Percentiles rank a stretch among this genome's conserved stretches.
Evolutionary conservation across 202 grass and related monocot genomes (phyloP).

Genomic region (Musa balbisiana): DNA sequence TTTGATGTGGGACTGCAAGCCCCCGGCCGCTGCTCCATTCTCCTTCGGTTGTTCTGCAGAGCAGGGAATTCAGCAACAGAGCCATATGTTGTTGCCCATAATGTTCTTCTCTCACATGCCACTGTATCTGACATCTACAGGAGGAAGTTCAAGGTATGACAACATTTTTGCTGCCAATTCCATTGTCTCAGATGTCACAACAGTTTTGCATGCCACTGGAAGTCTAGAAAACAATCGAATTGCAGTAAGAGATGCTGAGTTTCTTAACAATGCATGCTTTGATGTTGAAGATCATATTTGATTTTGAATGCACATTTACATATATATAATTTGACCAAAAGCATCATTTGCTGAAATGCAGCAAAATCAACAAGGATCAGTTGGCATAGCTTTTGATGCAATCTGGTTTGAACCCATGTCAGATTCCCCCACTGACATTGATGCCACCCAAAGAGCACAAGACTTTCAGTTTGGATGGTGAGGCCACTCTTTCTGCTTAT

Average conservation of each 20-base stretch:
- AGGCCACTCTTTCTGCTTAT: background rate
- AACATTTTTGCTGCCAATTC: background rate
- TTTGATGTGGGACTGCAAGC: conserved; percentile 81
- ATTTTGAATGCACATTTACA: background rate
- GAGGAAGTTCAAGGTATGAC: conserved; percentile 48
- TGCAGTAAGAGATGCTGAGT: too few relatives aligned
- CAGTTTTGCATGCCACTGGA: too few relatives aligned
- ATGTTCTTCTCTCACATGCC: conserved; percentile 67
- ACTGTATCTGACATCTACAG: conserved; percentile 41
- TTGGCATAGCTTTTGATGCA: conserved; percentile 90
- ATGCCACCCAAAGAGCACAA: conserved; percentile 68
- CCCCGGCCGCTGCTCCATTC: conserved; percentile 64
- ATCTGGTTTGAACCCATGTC: conserved; percentile 83
- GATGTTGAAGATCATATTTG: too few relatives aligned
- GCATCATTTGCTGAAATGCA: background rate
- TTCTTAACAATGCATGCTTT: too few relatives aligned
- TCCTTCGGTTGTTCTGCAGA: conserved; percentile 63
- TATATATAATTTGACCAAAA: background rate
- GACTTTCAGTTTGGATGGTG: conserved; percentile 96
- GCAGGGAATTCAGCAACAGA: conserved; percentile 70
- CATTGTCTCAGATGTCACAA: background rate
- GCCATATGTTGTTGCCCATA: conserved; percentile 79
- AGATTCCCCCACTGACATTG: conserved; percentile 35
- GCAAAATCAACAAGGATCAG: conserved; percentile 43
- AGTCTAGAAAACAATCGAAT: too few relatives aligned